Evolutionary conservation across 257 asterid species (phyloP).

Genomic region (Leonotis leonurus): DNA sequence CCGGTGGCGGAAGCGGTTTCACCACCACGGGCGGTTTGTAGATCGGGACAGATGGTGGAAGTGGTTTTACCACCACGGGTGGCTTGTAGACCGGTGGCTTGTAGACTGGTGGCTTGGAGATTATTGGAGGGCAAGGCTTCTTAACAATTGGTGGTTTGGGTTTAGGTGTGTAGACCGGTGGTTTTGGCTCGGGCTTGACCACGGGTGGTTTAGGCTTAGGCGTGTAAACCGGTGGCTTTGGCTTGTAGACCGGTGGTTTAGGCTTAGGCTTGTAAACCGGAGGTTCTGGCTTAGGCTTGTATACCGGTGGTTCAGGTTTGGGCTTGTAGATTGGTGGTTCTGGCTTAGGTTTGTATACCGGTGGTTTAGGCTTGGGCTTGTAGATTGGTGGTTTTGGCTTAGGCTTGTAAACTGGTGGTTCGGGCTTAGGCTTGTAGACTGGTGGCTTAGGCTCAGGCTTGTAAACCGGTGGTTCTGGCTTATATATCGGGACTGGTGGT

Average conservation of each 20-base stretch:
- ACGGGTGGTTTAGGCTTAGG: not conserved
- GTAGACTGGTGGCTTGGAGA: not conserved
- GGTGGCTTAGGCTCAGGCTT: conserved; percentile 21
- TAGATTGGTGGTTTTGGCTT: not conserved
- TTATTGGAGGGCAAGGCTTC: not conserved
- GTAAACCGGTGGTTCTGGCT: conserved; percentile 21
- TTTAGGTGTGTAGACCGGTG: too few relatives aligned
- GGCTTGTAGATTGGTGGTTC: not conserved
- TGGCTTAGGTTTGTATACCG: not conserved
- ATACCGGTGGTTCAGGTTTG: not conserved
- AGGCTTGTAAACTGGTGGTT: conserved; percentile 19
- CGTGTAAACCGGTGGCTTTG: not conserved
- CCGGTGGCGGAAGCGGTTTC: conserved; percentile 24
- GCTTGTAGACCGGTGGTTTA: not conserved
- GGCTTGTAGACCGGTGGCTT: not conserved
- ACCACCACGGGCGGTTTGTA: conserved; percentile 14
- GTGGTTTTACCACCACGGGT: conserved; percentile 13
- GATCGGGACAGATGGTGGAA: conserved; percentile 27
- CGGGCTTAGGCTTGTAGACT: conserved; percentile 19
- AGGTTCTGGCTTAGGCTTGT: not conserved
- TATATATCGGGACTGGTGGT: conserved; percentile 19
- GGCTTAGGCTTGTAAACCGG: not conserved
- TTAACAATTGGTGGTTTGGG: too few relatives aligned
- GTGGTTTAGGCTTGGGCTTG: not conserved
- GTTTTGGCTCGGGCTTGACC: not conserved